phyloP scores from a whole-genome alignment of 192 early-diverging fungal genomes.

The Coemansia biformis region DNA sequence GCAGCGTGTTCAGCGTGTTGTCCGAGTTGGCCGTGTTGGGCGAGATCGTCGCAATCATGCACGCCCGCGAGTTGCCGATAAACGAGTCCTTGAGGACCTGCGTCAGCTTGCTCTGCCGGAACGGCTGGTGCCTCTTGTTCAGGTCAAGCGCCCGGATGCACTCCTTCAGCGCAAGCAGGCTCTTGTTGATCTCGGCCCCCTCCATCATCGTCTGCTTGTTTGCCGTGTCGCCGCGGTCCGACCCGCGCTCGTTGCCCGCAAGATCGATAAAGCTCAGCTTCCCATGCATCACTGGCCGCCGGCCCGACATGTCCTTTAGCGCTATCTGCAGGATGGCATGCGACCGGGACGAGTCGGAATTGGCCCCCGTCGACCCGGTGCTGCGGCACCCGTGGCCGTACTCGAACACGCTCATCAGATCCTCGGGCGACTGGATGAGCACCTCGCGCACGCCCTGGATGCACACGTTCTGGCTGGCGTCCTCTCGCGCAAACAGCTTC shows the following conservation, averaged over 20 bases:
- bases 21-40: constrained; percentile 94
- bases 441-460: constrained; percentile 87
- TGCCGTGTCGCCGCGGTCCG: constrained; percentile 85
- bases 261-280: constrained; percentile 98
- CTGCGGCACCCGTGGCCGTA: constrained; percentile 83
- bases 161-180: constrained; percentile 93
- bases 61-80: constrained; percentile 94
- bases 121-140: constrained; percentile 93
- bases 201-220: constrained; percentile 96
- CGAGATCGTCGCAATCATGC: constrained; percentile 98
- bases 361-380: constrained; percentile 93
- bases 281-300: constrained; percentile 59
- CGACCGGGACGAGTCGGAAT: constrained; percentile 90
- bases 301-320: constrained; percentile 63
- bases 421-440: constrained; percentile 77
- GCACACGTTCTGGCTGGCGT: constrained; percentile 90
- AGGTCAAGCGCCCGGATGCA: constrained; percentile 96
- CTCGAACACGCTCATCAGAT: constrained; percentile 90
- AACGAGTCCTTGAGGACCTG: constrained; percentile 98
- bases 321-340: constrained; percentile 96
- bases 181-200: constrained; percentile 99
- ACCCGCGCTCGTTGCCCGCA: constrained; percentile 96
- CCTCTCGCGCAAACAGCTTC: constrained; percentile 90
- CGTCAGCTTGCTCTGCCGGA: constrained; percentile 95
- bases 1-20: constrained; percentile 92